Evolutionary conservation across 805 yeast species (phyloP), one percentile per base, ranked within the genome.

Genomic region (Candida montana): DNA sequence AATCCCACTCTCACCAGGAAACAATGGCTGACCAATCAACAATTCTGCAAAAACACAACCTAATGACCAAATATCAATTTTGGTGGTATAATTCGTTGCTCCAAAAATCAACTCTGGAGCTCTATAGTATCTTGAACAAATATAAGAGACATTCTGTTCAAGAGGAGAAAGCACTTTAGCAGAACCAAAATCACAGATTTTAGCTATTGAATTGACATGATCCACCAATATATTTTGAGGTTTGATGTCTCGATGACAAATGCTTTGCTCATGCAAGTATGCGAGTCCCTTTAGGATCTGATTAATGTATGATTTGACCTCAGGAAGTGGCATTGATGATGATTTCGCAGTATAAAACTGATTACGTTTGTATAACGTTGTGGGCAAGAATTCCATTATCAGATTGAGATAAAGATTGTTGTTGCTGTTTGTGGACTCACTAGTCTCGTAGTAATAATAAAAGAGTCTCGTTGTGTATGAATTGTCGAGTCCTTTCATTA

Each of bases 41-140:
- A 93, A 69, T 66, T 93, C 99, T 5, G 98, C 98, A 87, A 93
- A 89, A 18, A 93, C 99, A 69, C 99, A 93, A 17, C 96, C 96
- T 12, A 95, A 88, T 12, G 96, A 86, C 99, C 99, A 93, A 36
- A 93, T 79, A 62, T 93, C 99, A 51, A 93, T 93, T 63, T 91
- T 90, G 24, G 97, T 89, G 7, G 98, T 88, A 64, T 93, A 93
- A 64, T 90, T 87, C 21, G 95, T 84, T 12, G 98, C 95, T 16
- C 98, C 99, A 68, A 93, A 93, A 46, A 93, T 93, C 53, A 93
- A 77, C 65, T 93, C 99, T 0, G 99, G 99, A 7, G 99, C 99
- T 43, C 99, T 73, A 65, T 93, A 93, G 66, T 91, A 93, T 53
- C 99, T 75, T 16, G 97, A 89, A 65, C 99, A 93, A 39, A 93